Evolutionary conservation across 805 yeast genomes (phyloP), one percentile per base, ranked within the genome.

Genomic region (Myxozyma geophila): DNA sequence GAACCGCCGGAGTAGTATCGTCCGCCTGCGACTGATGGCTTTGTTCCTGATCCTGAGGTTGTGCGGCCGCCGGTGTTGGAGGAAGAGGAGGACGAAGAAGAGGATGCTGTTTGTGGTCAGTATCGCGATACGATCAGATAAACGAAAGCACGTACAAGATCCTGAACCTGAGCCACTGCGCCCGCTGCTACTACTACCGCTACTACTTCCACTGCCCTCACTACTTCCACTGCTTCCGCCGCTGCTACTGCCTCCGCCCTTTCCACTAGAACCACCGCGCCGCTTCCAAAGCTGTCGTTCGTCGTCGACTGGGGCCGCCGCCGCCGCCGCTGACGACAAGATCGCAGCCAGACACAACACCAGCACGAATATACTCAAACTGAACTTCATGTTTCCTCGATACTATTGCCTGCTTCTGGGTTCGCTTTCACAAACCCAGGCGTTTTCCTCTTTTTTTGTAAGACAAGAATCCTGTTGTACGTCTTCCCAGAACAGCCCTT

Each of bases 1-100:
- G 54, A 57, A 28, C 67, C 67, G 21, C 67, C 67, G 36, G 58
- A 36, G 50, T 54, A 60, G 57, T 58, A 63, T 36, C 35, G 49
- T 9, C 64, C 64, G 19, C 63, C 63, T 7, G 48, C 56, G 17
- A 54, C 44, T 6, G 54, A 62, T 9, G 65, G 58, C 2, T 37
- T n/a, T 2, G 40, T 13, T 9, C 65, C 65, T 10, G 63, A 50
- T 28, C 65, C 65, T 39, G 51, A 21, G 7, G 41, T 9, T 7
- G 60, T 8, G 39, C 55, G 43, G 21, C 64, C 64, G 17, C 64
- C 64, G 33, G 51, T 36, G 51, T 60, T 57, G 39, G 53, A 49
- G 35, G 39, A 49, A 4, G 53, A 33, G 13, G 41, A 28, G 37
- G 37, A 47, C 9, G 36, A 9, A 2, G 51, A 39, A 21, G 17